Evolutionary conservation across 805 yeast species (phyloP).

Genomic region (Saitoella complicata): DNA sequence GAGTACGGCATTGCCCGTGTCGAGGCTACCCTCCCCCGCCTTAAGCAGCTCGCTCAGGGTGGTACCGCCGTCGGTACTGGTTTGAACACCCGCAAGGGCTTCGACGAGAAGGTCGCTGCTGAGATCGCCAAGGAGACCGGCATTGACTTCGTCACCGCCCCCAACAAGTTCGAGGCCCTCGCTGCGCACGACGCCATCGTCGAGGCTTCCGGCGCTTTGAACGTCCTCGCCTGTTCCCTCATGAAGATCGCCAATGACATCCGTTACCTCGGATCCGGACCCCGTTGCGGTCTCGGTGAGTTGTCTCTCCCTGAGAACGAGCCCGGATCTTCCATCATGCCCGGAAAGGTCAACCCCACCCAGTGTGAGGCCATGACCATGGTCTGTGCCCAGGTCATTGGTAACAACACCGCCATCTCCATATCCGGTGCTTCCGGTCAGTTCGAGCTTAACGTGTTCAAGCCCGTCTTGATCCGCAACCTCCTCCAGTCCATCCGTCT

Average conservation of each 20-base stretch:
- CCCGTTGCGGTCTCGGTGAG: constrained; percentile 98
- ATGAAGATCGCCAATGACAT: constrained; percentile 97
- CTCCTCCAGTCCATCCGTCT: constrained; percentile 74
- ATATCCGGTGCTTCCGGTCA: constrained; percentile 98
- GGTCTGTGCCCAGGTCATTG: constrained; percentile 96
- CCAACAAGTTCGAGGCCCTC: constrained; percentile 96
- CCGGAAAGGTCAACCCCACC: constrained; percentile 98
- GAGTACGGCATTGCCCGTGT: constrained; percentile 82
- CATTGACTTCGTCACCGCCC: constrained; percentile 79
- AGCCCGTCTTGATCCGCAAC: constrained; percentile 89
- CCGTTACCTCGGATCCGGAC: constrained; percentile 96
- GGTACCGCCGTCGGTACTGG: constrained; percentile 99
- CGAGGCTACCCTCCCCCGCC: constrained; percentile 55
- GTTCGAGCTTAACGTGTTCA: constrained; percentile 91
- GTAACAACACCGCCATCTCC: constrained; percentile 88
- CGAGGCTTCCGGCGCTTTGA: constrained; percentile 92
- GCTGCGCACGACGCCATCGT: constrained; percentile 99
- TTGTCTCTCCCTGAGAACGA: constrained; percentile 91
- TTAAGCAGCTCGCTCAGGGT: constrained; percentile 87
- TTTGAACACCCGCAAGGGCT: constrained; percentile 82
- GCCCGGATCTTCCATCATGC: constrained; percentile 99
- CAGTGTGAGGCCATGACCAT: constrained; percentile 98
- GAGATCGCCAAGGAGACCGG: constrained; percentile 79
- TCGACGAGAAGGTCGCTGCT: constrained; percentile 71
- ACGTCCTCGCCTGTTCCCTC: constrained; percentile 83